Base-by-base conservation (phyloP, 208 protist genomes). In the Blechomonas ayalai region DNA sequence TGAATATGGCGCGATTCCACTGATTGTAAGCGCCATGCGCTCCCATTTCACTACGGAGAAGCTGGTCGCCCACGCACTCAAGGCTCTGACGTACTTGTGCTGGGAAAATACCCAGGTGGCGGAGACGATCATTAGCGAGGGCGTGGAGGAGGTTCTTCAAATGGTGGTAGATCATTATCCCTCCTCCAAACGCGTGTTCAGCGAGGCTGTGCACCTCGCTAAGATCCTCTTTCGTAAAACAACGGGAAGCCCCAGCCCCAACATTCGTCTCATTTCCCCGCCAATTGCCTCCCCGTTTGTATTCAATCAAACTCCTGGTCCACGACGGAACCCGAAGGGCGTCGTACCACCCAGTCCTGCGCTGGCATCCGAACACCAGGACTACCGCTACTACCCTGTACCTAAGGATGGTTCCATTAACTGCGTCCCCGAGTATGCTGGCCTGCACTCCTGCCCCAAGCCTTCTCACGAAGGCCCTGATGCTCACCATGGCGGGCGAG, bases 61-160 rank as follows among this genome's bases (percentile, higher is more conserved):
- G 64, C 70, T 95, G 25, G 63, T 92, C 41, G 67, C 88, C n/a
- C 88, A 95, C 53, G 88, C 82, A 32, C 74, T 91, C 42, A 92
- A 92, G 56, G 88, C 88, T 15, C 70, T 95, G 34, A 95, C 88
- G 25, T 95, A 95, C 67, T 57, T 95, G 3, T 95, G 83, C 49
- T 95, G 88, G 88, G 78, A 92, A 55, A 92, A 89, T 59, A 71
- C 67, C 12, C 72, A 81, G 49, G 82, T 93, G 19, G 80, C 82
- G 2, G 71, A 95, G 62, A 68, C 52, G 24, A 95, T 95, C 56
- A 87, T 93, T 45, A 67, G 58, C 33, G 74, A 81, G 50, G 59
- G 63, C 26, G 56, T 90, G 15, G 79, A 90, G 43, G 79, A 80
- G 27, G 80, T 87, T 16, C 60, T 95, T 48, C 67, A 87, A 54